Percentiles rank a stretch among this genome's conserved stretches.
Evolutionary conservation across 768 basidiomycete genomes (phyloP).

Genomic region (Rhodotorula paludigena): DNA sequence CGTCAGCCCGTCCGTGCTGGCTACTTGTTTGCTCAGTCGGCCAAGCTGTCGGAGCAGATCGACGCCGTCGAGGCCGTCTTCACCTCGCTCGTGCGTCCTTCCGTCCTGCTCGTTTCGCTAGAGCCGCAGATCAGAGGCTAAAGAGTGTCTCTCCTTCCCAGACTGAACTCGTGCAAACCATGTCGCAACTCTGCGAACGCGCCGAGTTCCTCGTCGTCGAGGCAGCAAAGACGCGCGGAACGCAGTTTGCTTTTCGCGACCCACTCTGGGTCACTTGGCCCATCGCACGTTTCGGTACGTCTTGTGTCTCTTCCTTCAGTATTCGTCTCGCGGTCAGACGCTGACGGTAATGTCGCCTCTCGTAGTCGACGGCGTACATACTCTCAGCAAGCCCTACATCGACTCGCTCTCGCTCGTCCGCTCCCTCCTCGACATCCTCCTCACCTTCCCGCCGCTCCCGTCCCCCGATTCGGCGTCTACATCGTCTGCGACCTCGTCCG

Average conservation of each 20-base stretch:
- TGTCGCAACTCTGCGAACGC: conserved; percentile 23
- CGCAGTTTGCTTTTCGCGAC: conserved; percentile 28
- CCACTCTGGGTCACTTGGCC: conserved; percentile 41
- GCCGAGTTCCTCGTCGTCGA: conserved; percentile 31
- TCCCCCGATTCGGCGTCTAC: background rate
- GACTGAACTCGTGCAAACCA: background rate
- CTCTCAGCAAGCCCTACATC: conserved; percentile 20
- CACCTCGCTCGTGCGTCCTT: conserved; percentile 18
- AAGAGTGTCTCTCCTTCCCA: no score
- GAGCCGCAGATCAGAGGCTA: no score
- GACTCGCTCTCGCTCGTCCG: conserved; percentile 33
- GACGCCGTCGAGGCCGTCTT: conserved; percentile 28
- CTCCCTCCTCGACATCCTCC: conserved; percentile 29
- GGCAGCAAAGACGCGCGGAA: conserved; percentile 21
- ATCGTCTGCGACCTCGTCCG: background rate
- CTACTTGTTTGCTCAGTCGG: conserved; percentile 33
- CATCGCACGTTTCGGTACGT: conserved; percentile 32
- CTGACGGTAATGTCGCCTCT: background rate
- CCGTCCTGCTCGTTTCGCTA: no score
- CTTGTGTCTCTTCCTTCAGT: background rate
- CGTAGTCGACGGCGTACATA: conserved; percentile 27
- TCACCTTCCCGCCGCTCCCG: conserved; percentile 26
- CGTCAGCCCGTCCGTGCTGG: conserved; percentile 15
- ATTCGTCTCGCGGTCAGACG: background rate
- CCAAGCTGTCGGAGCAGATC: conserved; percentile 34